phyloP scores from a whole-genome alignment of 495 filamentous ascomycete species.

The Penicillium riverlandense region DNA sequence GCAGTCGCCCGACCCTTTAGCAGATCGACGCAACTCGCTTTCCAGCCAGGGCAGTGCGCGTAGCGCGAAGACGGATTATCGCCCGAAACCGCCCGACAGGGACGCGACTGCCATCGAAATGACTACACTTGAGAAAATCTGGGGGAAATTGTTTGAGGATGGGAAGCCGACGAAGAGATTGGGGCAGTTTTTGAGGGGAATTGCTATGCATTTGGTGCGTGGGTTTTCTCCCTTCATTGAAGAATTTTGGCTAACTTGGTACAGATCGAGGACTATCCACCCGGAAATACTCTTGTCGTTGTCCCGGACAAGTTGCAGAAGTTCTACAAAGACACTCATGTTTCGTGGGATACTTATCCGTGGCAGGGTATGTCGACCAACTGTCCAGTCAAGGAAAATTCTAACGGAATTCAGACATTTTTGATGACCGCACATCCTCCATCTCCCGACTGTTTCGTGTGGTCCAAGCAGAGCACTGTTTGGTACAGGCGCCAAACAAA shows the following conservation, averaged over 20 bases:
- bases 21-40: slow-evolving; percentile 18
- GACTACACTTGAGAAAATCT: slow-evolving; percentile 61
- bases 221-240: not conserved
- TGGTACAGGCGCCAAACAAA: slow-evolving; percentile 68
- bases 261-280: slow-evolving; percentile 72
- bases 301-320: slow-evolving; percentile 71
- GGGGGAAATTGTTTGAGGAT: slow-evolving; percentile 70
- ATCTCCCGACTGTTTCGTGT: slow-evolving; percentile 70
- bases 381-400: not conserved
- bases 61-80: slow-evolving; percentile 17
- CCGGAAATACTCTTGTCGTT: slow-evolving; percentile 69
- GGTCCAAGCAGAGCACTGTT: slow-evolving; percentile 71
- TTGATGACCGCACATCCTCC: slow-evolving; percentile 45
- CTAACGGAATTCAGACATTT: slow-evolving; percentile 34
- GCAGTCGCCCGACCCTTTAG: slow-evolving; percentile 12
- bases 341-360: slow-evolving; percentile 58
- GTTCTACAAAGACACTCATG: slow-evolving; percentile 62
- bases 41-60: slow-evolving; percentile 31
- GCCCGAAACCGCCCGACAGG: slow-evolving; percentile 39
- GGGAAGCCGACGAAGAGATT: slow-evolving; percentile 61
- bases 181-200: slow-evolving; percentile 63
- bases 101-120: slow-evolving; percentile 43
- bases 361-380: slow-evolving; percentile 47
- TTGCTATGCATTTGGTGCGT: slow-evolving; percentile 73
- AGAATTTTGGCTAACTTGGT: slow-evolving; percentile 10